These are phyloP conservation scores for Cyberlindnera petersonii DNA, from an alignment of 805 yeast species.

Conservation along the genomic window DNA sequence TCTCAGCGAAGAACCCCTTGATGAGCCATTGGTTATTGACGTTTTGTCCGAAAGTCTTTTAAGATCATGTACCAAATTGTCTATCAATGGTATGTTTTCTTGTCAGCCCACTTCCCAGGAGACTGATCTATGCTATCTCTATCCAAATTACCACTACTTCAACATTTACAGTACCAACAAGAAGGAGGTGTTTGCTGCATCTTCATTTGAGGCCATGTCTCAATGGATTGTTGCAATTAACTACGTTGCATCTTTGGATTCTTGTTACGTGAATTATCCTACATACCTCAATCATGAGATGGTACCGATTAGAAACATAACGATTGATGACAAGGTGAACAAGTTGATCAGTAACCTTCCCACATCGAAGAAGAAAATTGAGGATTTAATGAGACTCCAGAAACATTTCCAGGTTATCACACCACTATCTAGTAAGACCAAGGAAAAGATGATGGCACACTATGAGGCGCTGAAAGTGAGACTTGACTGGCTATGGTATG, in stretches of 20 bases:
- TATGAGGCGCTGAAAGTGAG: slow-evolving; percentile 47
- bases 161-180: slow-evolving; percentile 39
- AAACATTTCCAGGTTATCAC: slow-evolving; percentile 43
- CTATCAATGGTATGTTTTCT: slow-evolving; percentile 41
- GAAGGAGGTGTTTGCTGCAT: slow-evolving; percentile 40
- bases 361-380: slow-evolving; percentile 34
- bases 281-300: slow-evolving; percentile 21
- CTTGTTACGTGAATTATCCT: slow-evolving; percentile 29
- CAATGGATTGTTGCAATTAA: slow-evolving; percentile 60
- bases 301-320: slow-evolving; percentile 24
- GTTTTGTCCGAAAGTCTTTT: slow-evolving; percentile 21
- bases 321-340: slow-evolving; percentile 31
- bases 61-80: slow-evolving; percentile 30
- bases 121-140: background rate
- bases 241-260: slow-evolving; percentile 44
- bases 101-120: slow-evolving; percentile 21
- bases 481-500: slow-evolving; percentile 56
- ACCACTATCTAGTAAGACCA: slow-evolving; percentile 52
- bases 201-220: slow-evolving; percentile 41
- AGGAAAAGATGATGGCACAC: slow-evolving; percentile 43
- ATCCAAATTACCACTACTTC: slow-evolving; percentile 23
- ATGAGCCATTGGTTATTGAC: slow-evolving; percentile 32
- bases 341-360: slow-evolving; percentile 34
- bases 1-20: slow-evolving; percentile 17
- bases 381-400: slow-evolving; percentile 33